Percentiles rank a stretch among this genome's conserved stretches.
Evolutionary conservation across 2,329 filamentous ascomycete genomes (phyloP).

Genomic region (Colletotrichum incanum): DNA sequence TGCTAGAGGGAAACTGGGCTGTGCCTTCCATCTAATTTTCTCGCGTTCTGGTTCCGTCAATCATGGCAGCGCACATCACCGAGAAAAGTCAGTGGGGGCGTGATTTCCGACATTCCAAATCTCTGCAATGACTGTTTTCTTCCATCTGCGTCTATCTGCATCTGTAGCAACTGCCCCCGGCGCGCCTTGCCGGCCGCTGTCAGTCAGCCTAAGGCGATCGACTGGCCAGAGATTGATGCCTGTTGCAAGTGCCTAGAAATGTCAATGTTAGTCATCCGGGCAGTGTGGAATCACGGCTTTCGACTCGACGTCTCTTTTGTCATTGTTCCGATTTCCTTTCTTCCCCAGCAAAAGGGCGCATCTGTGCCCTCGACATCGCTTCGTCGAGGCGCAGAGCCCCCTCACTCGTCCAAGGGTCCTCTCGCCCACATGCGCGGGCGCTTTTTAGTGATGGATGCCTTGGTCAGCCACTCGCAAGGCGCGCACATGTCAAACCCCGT

Average conservation of each 20-base stretch:
- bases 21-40: slow-evolving; percentile 46
- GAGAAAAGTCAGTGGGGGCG: slow-evolving; percentile 33
- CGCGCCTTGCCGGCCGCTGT: neutral
- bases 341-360: neutral
- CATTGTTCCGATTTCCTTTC: slow-evolving; percentile 8
- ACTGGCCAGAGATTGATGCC: neutral
- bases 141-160: neutral
- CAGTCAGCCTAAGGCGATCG: slow-evolving; percentile 11
- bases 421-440: neutral
- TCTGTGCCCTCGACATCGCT: neutral
- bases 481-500: neutral
- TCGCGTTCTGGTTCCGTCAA: slow-evolving; percentile 44
- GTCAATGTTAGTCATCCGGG: neutral
- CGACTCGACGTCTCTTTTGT: neutral
- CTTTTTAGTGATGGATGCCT: neutral
- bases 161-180: neutral
- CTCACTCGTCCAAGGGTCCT: neutral
- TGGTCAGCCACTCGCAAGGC: slow-evolving; percentile 1
- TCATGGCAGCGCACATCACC: slow-evolving; percentile 31
- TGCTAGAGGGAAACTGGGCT: slow-evolving; percentile 65
- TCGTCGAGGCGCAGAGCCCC: slow-evolving; percentile 2
- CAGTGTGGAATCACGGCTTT: neutral
- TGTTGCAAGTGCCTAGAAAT: neutral
- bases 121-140: slow-evolving; percentile 1
- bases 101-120: slow-evolving; percentile 35